Percentiles rank a stretch among this genome's conserved stretches.
Evolutionary conservation across 176 grass and related monocot genomes (phyloP).

Genomic region (Aechmea fasciata): DNA sequence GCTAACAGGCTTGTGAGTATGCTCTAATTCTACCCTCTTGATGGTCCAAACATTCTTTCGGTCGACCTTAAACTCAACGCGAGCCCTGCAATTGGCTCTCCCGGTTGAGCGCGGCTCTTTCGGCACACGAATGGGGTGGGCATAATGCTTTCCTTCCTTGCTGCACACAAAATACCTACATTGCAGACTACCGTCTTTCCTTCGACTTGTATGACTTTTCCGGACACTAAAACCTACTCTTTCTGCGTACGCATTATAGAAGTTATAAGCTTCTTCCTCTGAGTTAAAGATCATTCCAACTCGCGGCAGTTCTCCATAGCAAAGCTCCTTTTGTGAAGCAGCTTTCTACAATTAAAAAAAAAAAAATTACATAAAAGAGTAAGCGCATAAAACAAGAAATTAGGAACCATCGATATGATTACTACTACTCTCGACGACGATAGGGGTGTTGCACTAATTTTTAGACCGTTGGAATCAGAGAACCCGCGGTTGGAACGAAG

Average conservation of each 20-base stretch:
- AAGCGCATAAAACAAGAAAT: no score
- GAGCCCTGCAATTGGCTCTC: background rate
- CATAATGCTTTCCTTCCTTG: constrained; percentile 7
- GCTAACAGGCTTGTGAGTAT: constrained; percentile 7
- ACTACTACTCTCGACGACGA: no score
- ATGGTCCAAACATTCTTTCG: constrained; percentile 18
- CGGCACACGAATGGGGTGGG: background rate
- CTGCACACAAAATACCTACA: constrained; percentile 20
- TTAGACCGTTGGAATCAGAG: no score
- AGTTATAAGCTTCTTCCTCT: constrained; percentile 12
- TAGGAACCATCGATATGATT: no score
- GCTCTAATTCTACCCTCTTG: constrained; percentile 7
- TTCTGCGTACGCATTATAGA: constrained; percentile 11
- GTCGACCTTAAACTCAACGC: constrained; percentile 5
- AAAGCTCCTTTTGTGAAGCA: no score
- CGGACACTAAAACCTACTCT: constrained; percentile 21
- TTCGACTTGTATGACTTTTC: background rate
- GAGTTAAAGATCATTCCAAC: background rate
- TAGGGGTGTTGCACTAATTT: no score
- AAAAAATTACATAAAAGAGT: no score
- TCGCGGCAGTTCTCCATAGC: no score
- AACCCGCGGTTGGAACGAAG: no score
- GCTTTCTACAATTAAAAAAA: no score
- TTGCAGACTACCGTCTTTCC: constrained; percentile 5
- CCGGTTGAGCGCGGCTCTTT: background rate